phyloP scores from a whole-genome alignment of 176 grass and related monocot species.

The Carex parvula region DNA sequence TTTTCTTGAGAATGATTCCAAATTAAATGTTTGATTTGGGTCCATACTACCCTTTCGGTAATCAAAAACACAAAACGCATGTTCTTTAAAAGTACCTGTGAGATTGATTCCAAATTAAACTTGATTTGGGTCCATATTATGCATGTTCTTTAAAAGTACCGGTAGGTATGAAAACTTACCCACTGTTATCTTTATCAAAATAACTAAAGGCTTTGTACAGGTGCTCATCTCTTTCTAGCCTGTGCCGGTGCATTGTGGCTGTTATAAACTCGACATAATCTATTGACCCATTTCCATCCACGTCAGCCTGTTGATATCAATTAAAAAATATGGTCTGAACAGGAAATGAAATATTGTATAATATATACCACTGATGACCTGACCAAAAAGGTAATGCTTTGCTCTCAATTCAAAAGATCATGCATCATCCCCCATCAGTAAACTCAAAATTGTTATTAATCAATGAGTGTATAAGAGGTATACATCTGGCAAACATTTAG shows the following conservation, averaged over 20 bases:
- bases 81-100: not conserved
- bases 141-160: not conserved
- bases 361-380: not conserved
- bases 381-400: not conserved
- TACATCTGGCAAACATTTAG: not conserved
- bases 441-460: not conserved
- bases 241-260: conserved; percentile 94
- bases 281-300: conserved; percentile 94
- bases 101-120: not conserved
- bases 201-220: conserved; percentile 88
- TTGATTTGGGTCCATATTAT: not conserved
- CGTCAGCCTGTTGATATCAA: conserved; percentile 70
- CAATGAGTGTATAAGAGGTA: not conserved
- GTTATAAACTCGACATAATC: conserved; percentile 99
- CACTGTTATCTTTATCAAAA: conserved; percentile 97
- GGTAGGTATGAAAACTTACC: not conserved
- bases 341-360: not conserved
- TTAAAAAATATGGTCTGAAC: conserved; percentile 3
- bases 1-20: conserved; percentile 3
- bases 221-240: conserved; percentile 85
- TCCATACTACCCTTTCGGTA: not conserved
- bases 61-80: not conserved
- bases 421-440: not conserved
- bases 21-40: not conserved
- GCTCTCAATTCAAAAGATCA: not conserved